These are phyloP conservation scores for Fagus sylvatica DNA, from an alignment of 306 rosid species.

Conservation along the genomic window DNA sequence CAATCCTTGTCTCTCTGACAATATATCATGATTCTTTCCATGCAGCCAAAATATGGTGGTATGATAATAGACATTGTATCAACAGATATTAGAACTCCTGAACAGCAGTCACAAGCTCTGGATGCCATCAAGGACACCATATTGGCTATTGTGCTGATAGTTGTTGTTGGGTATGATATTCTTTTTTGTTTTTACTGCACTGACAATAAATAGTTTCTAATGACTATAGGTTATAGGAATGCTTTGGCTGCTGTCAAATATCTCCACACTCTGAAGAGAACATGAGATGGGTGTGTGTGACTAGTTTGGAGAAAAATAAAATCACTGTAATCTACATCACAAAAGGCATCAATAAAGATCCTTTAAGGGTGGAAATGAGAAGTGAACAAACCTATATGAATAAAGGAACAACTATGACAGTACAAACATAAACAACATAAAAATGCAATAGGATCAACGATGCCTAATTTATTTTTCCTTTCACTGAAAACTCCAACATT, in stretches of 20 bases:
- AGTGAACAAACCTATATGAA: too few relatives aligned
- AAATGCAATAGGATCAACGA: background rate
- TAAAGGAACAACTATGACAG: too few relatives aligned
- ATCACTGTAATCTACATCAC: too few relatives aligned
- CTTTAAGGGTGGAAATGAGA: too few relatives aligned
- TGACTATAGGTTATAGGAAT: too few relatives aligned
- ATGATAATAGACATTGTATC: slow-evolving; percentile 35
- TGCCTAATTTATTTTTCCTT: too few relatives aligned
- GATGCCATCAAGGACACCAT: slow-evolving; percentile 13
- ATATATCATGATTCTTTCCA: background rate
- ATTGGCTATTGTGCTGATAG: slow-evolving; percentile 10
- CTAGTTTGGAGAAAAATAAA: too few relatives aligned
- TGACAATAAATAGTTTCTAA: background rate
- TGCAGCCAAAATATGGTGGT: slow-evolving; percentile 38
- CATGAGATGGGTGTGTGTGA: background rate
- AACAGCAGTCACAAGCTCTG: slow-evolving; percentile 27
- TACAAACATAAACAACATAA: background rate
- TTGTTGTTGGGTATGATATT: slow-evolving; percentile 1
- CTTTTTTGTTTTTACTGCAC: background rate
- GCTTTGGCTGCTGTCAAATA: background rate
- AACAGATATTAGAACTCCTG: slow-evolving; percentile 27
- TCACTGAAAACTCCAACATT: too few relatives aligned
- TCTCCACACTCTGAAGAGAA: background rate
- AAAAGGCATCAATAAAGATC: too few relatives aligned
- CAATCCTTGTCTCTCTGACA: background rate